phyloP scores from a whole-genome alignment of 176 grass and related monocot species.

The Rhynchospora breviuscula region DNA sequence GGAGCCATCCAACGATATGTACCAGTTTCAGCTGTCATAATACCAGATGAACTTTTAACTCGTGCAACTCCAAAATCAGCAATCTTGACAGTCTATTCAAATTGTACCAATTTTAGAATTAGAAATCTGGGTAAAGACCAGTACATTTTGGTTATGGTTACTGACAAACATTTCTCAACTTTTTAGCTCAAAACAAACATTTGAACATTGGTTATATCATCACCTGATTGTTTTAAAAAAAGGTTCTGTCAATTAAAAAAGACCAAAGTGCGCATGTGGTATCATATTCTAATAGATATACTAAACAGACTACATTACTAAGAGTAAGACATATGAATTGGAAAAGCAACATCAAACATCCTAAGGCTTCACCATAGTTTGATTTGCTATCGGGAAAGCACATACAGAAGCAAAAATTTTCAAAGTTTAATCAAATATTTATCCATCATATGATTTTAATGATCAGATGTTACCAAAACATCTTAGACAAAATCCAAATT shows the following conservation, averaged over 20 bases:
- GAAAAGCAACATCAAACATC: not conserved
- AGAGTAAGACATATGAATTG: not conserved
- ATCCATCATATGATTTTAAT: slow-evolving; percentile 5
- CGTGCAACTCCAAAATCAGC: slow-evolving; percentile 54
- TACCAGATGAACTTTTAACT: slow-evolving; percentile 30
- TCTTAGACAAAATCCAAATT: not conserved
- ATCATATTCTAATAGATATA: not conserved
- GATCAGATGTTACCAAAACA: not conserved
- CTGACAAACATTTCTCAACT: not conserved
- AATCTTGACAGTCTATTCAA: slow-evolving; percentile 31
- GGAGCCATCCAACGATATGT: slow-evolving; percentile 58
- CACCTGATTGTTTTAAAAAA: not conserved
- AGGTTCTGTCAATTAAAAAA: not conserved
- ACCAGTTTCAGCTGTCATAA: slow-evolving; percentile 53
- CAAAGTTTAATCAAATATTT: not conserved
- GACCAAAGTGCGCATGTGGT: not conserved
- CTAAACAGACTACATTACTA: not conserved
- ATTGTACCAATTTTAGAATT: slow-evolving; percentile 11
- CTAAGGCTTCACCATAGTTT: not conserved
- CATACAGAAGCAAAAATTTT: not conserved
- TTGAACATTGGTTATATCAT: not conserved
- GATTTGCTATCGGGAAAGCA: not conserved
- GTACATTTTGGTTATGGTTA: not conserved
- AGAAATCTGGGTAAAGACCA: not conserved
- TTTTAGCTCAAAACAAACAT: not conserved